Evolutionary conservation across 371 early-diverging fungal genomes (phyloP).

Genomic region (Scutellospora calospora): DNA sequence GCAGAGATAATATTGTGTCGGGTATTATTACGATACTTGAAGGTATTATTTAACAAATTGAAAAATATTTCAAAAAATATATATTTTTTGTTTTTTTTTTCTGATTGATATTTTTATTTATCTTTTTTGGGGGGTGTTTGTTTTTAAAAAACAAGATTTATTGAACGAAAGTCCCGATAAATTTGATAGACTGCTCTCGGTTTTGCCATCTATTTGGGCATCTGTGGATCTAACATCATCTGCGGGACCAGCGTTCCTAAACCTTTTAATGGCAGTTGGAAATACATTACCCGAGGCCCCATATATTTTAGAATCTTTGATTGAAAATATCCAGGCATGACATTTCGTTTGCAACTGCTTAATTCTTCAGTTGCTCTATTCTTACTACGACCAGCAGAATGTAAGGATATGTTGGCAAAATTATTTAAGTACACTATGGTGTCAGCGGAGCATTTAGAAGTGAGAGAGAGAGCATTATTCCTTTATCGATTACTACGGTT

Average conservation of each 20-base stretch:
- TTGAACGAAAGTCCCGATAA: not conserved
- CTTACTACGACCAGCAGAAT: constrained; percentile 30
- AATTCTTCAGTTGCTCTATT: constrained; percentile 21
- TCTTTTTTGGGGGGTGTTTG: too few species aligned
- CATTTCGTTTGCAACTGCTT: constrained; percentile 27
- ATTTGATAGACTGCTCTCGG: not conserved
- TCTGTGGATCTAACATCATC: constrained; percentile 1
- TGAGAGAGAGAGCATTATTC: constrained; percentile 30
- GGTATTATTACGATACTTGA: constrained; percentile 7
- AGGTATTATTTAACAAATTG: constrained; percentile 1
- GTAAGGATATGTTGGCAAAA: constrained; percentile 8
- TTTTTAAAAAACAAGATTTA: not conserved
- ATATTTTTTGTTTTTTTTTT: too few species aligned
- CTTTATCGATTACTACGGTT: constrained; percentile 22
- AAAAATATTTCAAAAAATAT: not conserved
- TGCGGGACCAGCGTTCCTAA: constrained; percentile 27
- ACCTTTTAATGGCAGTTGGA: constrained; percentile 20
- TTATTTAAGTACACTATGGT: constrained; percentile 15
- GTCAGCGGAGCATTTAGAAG: not conserved
- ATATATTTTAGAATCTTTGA: constrained; percentile 34
- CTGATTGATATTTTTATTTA: too few species aligned
- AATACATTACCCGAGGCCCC: constrained; percentile 16
- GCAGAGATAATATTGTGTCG: constrained; percentile 13
- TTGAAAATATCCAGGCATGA: constrained; percentile 1
- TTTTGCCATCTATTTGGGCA: constrained; percentile 15